These are phyloP conservation scores for Globisporangium canariense DNA, from an alignment of 352 stramenopile species.

Conservation along the genomic window DNA sequence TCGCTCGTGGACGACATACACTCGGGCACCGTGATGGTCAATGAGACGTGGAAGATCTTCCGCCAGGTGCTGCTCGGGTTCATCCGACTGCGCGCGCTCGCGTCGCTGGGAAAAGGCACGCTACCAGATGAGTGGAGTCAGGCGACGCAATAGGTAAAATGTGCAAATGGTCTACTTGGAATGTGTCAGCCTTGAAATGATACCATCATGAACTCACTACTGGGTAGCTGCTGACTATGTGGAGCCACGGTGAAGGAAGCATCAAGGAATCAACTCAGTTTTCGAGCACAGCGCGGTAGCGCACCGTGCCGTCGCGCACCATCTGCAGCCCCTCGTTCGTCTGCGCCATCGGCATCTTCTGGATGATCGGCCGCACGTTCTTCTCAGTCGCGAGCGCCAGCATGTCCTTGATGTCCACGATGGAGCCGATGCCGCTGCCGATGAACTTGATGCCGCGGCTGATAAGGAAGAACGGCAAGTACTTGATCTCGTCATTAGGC, in stretches of 20 bases:
- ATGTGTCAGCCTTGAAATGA: no score
- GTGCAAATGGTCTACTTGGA: background rate
- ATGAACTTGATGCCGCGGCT: constrained; percentile 35
- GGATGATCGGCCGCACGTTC: constrained; percentile 51
- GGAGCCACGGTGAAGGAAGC: background rate
- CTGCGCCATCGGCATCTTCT: constrained; percentile 48
- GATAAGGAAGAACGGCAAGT: constrained; percentile 52
- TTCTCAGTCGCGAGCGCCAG: constrained; percentile 73
- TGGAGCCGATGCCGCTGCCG: constrained; percentile 77
- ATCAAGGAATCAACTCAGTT: constrained; percentile 17
- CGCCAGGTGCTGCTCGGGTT: constrained; percentile 68
- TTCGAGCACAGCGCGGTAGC: constrained; percentile 44
- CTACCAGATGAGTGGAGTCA: constrained; percentile 57
- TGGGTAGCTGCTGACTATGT: no score
- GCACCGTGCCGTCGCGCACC: constrained; percentile 33
- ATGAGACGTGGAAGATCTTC: constrained; percentile 76
- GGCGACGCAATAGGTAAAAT: background rate
- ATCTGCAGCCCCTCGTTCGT: constrained; percentile 39
- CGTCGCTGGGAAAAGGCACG: constrained; percentile 46
- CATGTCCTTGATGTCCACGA: constrained; percentile 85
- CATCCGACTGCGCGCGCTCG: constrained; percentile 44
- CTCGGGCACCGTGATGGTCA: constrained; percentile 30
- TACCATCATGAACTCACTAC: background rate
- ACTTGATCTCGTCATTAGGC: constrained; percentile 56
- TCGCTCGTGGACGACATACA: constrained; percentile 39